Base-by-base conservation (phyloP, 108 stramenopile genomes). In the Nannochloropsis salina region DNA sequence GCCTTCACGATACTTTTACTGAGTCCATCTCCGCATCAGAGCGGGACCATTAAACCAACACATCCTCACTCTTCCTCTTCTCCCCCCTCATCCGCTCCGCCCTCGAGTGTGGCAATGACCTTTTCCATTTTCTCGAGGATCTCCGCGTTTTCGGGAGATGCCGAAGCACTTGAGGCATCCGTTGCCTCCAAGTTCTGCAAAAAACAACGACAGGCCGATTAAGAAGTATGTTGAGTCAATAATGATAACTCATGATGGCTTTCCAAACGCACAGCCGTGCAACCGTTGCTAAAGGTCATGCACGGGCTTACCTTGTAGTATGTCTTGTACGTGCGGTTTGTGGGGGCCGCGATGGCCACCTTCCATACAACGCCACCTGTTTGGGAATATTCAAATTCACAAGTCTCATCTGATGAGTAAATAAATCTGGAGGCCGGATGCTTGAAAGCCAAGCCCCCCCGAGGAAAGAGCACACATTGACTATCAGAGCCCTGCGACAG, bases 61-160 rank as follows among this genome's bases (percentile, higher is more conserved):
- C 31, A 31, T 15, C 61, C 61, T n/a, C n/a, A 74, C 61, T 74
- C 61, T 74, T 74, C 61, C 61, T 74, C 61, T n/a, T 74, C 61
- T 6, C 61, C 61, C n/a, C 61, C 61, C 4, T 74, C 61, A 15
- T 74, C 61, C n/a, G 20, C 61, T n/a, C 61, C 61, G 61, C 61
- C 61, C n/a, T 74, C 61, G 20, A 74, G 61, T n/a, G 61, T 74
- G 20, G 61, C 61, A 6, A 74, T 74, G n/a, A 74, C 61, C 61
- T 74, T 74, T n/a, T 74, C 61, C 61, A 74, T n/a, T 8, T 74
- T 74, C 8, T 74, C 61, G 20, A 74, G 61, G 8, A 74, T 74
- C 61, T 74, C 61, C 20, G 61, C 61, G 2, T 74, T 74, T 2
- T 74, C 61, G 61, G 61, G 61, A 15, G 61, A 74, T 15, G 20